Base-by-base conservation (phyloP, 192 early-diverging fungal species). In the Umbelopsis sp. region DNA sequence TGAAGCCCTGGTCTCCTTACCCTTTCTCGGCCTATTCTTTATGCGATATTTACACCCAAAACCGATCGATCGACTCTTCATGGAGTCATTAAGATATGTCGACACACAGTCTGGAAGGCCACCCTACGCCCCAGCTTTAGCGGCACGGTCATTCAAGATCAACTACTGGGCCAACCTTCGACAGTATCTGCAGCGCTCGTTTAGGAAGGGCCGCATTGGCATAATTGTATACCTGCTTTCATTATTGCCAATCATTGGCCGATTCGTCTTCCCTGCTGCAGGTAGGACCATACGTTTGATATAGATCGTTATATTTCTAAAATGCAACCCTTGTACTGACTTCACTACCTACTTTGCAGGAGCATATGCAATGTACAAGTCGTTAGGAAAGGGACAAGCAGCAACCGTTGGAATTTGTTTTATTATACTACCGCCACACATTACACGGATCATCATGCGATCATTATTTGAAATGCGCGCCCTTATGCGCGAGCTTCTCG, bases 41-140 rank as follows among this genome's bases (percentile, higher is more conserved):
- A 74, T 90, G 71, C 74, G 85, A 22, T 87, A 86, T 51, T 17
- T 90, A n/a, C 88, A 90, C 56, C 82, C 87, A 12, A 75, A 84
- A 50, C 83, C 85, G 41, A 67, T 90, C 32, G 87, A 90, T 70
- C 78, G 82, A 45, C 75, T 90, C 26, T 90, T 90, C 71, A 72
- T 90, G 50, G 82, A 86, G 17, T 82, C 82, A 6, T 47, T 88
- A 8, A 44, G 67, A 12, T 82, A 80, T 45, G 70, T 84, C 21
- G 87, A 88, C 53, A 70, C 16, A 36, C 41, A 70, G 11, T 34
- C 70, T 6, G 75, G 78, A 21, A 67, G 82, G 24, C 73, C 71
- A 8, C 76, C 81, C 16, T 84, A 84, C 44, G 66, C 82, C 9
- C 54, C 81, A 4, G 77, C 80, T 0, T 47, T 85, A 6, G 65